Percentiles rank a stretch among this genome's conserved stretches.
phyloP scores from a whole-genome alignment of 2,329 filamentous ascomycete genomes.

The Grosmannia serpens region DNA sequence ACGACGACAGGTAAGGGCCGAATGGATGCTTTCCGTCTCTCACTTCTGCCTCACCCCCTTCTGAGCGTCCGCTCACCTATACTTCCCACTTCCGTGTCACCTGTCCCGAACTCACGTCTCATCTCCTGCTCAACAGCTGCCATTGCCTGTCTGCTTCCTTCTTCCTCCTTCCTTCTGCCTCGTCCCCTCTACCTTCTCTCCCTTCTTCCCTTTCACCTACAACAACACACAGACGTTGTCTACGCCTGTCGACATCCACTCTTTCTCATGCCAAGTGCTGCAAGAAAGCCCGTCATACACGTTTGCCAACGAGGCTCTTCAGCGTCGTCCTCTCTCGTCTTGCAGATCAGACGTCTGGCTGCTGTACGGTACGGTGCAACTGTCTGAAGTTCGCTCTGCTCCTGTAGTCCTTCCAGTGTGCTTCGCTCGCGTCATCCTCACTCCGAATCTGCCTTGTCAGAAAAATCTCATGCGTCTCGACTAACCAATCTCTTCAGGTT shows the following conservation, averaged over 20 bases:
- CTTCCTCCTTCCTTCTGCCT: background rate
- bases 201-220: background rate
- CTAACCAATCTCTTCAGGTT: too few species aligned
- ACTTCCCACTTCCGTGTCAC: background rate
- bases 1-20: slow-evolving; percentile 9
- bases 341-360: background rate
- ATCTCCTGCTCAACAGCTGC: background rate
- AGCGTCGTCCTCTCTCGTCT: background rate
- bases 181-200: background rate
- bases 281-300: background rate
- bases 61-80: background rate
- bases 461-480: background rate
- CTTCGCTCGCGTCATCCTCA: too few species aligned
- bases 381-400: too few species aligned
- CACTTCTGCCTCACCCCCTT: background rate
- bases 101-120: background rate
- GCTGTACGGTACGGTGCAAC: background rate
- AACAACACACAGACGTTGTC: background rate
- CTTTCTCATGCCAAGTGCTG: background rate
- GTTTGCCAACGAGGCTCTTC: background rate
- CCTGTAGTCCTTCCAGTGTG: too few species aligned
- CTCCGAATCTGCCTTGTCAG: background rate
- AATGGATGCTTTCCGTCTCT: background rate
- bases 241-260: background rate
- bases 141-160: too few species aligned